Evolutionary conservation across 306 rosid genomes (phyloP).

Genomic region (Lathyrus sativus): DNA sequence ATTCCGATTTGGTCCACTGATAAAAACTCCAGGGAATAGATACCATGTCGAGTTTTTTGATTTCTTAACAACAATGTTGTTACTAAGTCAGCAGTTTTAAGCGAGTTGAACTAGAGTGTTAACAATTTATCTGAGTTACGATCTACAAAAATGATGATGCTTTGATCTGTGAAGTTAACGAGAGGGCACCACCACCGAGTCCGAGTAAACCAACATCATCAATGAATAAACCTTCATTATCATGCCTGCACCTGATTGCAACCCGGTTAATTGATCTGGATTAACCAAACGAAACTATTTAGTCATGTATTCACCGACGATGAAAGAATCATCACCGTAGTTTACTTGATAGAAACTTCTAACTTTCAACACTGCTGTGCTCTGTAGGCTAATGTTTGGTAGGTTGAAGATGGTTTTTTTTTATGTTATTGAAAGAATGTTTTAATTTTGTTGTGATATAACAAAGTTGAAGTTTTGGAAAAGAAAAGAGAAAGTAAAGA

Average conservation of each 20-base stretch:
- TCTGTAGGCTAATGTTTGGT: constrained; percentile 50
- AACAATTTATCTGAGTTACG: constrained; percentile 72
- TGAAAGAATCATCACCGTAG: constrained; percentile 87
- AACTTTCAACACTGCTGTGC: constrained; percentile 57
- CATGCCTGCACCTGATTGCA: constrained; percentile 83
- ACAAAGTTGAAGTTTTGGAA: too few species aligned
- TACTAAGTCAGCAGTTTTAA: constrained; percentile 61
- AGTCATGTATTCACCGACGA: constrained; percentile 66
- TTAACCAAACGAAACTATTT: constrained; percentile 65
- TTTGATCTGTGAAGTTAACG: constrained; percentile 66
- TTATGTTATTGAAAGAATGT: too few species aligned
- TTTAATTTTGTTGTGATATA: too few species aligned
- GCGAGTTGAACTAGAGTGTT: constrained; percentile 84
- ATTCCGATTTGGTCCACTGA: constrained; percentile 56
- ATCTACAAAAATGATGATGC: constrained; percentile 81
- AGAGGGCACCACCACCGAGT: constrained; percentile 78
- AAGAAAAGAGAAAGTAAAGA: too few species aligned
- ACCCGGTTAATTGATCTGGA: constrained; percentile 53
- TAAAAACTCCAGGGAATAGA: constrained; percentile 56
- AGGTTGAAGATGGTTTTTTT: constrained; percentile 66
- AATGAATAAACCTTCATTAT: constrained; percentile 77
- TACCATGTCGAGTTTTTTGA: constrained; percentile 20
- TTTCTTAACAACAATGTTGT: constrained; percentile 47
- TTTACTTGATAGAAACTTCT: constrained; percentile 66
- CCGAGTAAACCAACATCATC: constrained; percentile 82